A percentile compares a stretch with the other conserved stretches of the same genome.
These are phyloP conservation scores for Saccharomyces uvarum DNA, from an alignment of 1,139 yeast genomes.

Conservation along the genomic window DNA sequence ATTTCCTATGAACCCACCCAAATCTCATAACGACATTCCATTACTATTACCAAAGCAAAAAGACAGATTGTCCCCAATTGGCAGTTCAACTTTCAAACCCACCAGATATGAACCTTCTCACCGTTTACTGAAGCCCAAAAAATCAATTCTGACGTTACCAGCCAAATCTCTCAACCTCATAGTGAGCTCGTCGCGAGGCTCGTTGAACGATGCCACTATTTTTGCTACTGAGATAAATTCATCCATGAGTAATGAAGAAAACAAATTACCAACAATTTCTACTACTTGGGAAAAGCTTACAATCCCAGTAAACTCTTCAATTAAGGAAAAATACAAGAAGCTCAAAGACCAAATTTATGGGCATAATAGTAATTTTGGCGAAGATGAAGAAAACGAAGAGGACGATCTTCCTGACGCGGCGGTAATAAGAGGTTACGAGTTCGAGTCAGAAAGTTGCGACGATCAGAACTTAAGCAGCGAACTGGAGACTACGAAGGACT, in stretches of 20 bases:
- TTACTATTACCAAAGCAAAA: constrained; percentile 35
- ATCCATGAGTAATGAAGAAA: constrained; percentile 38
- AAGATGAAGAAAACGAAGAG: constrained; percentile 8
- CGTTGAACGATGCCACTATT: constrained; percentile 60
- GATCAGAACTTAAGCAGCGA: constrained; percentile 7
- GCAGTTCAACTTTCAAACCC: background rate
- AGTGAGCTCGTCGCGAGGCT: constrained; percentile 64
- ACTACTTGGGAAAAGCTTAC: constrained; percentile 54
- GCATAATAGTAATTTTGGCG: constrained; percentile 4
- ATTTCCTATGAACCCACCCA: constrained; percentile 26
- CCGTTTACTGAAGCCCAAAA: constrained; percentile 33
- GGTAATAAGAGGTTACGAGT: constrained; percentile 42
- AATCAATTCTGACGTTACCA: constrained; percentile 39
- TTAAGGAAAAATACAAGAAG: constrained; percentile 29
- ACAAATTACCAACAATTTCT: constrained; percentile 59
- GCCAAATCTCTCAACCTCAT: constrained; percentile 41
- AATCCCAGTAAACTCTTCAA: constrained; percentile 49
- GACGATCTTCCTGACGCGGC: constrained; percentile 37
- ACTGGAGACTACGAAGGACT: constrained; percentile 1
- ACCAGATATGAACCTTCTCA: constrained; percentile 16
- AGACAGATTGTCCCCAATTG: background rate
- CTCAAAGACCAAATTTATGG: constrained; percentile 13
- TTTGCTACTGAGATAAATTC: constrained; percentile 72
- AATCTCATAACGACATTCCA: background rate
- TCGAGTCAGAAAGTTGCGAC: constrained; percentile 13